phyloP scores from a whole-genome alignment of 305 asterid genomes.

The Euphrasia arctica region DNA sequence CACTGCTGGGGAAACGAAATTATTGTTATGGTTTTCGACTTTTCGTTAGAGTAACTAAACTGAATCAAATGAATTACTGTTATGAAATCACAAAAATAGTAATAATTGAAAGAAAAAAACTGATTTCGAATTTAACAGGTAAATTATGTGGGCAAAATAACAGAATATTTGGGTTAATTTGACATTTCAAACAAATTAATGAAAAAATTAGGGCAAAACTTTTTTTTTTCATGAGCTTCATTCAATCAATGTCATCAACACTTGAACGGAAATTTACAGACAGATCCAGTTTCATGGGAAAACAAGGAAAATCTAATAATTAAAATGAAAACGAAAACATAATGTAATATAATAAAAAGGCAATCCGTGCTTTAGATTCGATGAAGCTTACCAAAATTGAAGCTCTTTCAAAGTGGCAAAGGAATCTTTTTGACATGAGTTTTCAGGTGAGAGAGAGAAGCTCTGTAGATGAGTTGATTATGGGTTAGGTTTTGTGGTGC shows the following conservation, averaged over 20 bases:
- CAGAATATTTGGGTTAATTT: not conserved
- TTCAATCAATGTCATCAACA: not conserved
- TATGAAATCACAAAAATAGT: not conserved
- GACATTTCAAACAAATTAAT: not conserved
- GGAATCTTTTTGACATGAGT: not conserved
- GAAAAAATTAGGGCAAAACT: not conserved
- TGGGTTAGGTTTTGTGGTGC: not conserved
- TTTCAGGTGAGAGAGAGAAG: not conserved
- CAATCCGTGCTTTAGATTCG: not conserved
- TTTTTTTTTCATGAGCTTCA: not conserved
- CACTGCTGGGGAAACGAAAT: slow-evolving; percentile 11
- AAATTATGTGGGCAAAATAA: not conserved
- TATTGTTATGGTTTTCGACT: not conserved
- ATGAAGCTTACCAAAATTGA: not conserved
- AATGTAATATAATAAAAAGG: not conserved
- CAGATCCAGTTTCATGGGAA: not conserved
- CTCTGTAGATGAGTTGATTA: not conserved
- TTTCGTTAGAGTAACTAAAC: not conserved
- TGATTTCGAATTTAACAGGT: not conserved
- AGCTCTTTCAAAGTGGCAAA: not conserved
- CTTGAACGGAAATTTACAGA: not conserved
- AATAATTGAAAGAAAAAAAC: not conserved
- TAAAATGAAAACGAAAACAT: not conserved
- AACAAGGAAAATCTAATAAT: not conserved
- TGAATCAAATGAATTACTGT: not conserved